Percentiles rank a stretch among this genome's conserved stretches.
Evolutionary conservation across 176 grass and related monocot species (phyloP).

Genomic region (Phragmites australis): DNA sequence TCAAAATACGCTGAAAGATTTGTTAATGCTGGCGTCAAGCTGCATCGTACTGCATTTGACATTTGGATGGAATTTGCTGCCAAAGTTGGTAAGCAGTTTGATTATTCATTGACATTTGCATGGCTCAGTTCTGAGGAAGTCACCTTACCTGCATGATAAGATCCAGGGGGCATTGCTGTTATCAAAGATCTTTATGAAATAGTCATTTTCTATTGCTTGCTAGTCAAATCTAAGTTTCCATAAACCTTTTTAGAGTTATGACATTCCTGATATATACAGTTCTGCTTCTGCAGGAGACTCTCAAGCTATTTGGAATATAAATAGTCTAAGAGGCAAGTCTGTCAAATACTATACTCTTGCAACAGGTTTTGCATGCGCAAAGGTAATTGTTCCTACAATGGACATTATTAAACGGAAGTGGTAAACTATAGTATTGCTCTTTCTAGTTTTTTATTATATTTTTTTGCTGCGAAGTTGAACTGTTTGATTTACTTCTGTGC

Average conservation of each 20-base stretch:
- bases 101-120: constrained; percentile 13
- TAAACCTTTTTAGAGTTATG: constrained; percentile 17
- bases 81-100: constrained; percentile 68
- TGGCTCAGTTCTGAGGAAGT: neutral
- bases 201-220: constrained; percentile 5
- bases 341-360: constrained; percentile 60
- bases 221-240: constrained; percentile 27
- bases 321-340: constrained; percentile 78
- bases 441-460: constrained; percentile 7
- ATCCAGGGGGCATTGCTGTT: constrained; percentile 3
- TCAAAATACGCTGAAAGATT: constrained; percentile 70
- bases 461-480: neutral
- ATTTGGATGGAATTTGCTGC: constrained; percentile 96
- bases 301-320: constrained; percentile 86
- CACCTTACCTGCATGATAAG: neutral
- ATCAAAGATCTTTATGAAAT: constrained; percentile 10
- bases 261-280: constrained; percentile 3
- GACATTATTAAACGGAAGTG: constrained; percentile 6
- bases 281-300: constrained; percentile 71
- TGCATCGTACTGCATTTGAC: constrained; percentile 75
- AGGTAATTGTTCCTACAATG: constrained; percentile 56
- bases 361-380: constrained; percentile 85
- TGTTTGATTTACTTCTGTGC: neutral
- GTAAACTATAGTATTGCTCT: neutral
- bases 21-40: constrained; percentile 77